Evolutionary conservation across 768 basidiomycete genomes (phyloP).

Genomic region (Podaxis carcinomalis): DNA sequence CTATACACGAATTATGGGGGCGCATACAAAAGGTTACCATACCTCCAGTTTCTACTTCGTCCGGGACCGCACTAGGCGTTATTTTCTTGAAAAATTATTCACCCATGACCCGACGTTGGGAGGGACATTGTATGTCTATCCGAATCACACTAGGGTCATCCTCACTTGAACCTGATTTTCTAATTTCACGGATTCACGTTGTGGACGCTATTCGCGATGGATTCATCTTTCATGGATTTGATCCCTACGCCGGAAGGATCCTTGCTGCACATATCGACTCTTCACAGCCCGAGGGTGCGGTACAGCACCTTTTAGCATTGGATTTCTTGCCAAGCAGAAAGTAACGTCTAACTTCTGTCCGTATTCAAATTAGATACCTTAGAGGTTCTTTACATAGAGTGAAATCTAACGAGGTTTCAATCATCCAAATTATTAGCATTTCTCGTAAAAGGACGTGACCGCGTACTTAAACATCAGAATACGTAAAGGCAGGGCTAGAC

Average conservation of each 20-base stretch:
- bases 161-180: background rate
- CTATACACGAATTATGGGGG: background rate
- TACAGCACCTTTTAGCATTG: background rate
- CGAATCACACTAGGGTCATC: background rate
- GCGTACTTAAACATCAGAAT: background rate
- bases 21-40: background rate
- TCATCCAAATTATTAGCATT: background rate
- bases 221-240: background rate
- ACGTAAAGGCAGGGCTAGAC: background rate
- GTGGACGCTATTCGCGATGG: background rate
- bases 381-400: background rate
- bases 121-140: background rate
- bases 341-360: background rate
- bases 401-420: background rate
- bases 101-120: background rate
- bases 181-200: background rate
- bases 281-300: background rate
- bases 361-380: background rate
- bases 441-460: background rate
- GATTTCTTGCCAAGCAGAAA: background rate
- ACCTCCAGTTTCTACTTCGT: background rate
- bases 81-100: background rate
- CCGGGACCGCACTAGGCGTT: background rate
- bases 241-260: background rate
- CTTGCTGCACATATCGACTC: background rate